Percentiles rank a stretch among this genome's conserved stretches.
Conservation (phyloP, 352 stramenopile genomes). For the Globisporangium parvum region DNA sequence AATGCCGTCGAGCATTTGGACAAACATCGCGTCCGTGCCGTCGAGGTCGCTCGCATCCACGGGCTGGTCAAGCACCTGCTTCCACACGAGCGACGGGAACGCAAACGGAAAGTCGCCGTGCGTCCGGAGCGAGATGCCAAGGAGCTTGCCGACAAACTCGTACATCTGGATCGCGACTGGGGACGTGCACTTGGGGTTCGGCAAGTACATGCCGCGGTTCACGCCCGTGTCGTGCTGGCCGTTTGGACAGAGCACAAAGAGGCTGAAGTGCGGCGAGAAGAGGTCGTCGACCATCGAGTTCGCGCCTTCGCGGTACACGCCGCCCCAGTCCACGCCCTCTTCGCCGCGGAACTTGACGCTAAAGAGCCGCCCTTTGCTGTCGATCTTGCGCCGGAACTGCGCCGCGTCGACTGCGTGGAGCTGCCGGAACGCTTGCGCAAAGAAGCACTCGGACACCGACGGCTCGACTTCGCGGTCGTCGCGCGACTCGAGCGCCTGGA, state of each 20-base stretch:
- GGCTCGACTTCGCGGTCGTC: conserved; percentile 84
- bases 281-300: conserved; percentile 89
- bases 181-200: conserved; percentile 85
- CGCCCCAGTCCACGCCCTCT: conserved; percentile 86
- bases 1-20: conserved; percentile 88
- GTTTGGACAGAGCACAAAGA: conserved; percentile 85
- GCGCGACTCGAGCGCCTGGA: conserved; percentile 82
- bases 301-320: conserved; percentile 83
- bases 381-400: conserved; percentile 84
- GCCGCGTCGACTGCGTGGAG: conserved; percentile 80
- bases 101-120: conserved; percentile 91
- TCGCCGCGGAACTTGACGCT: conserved; percentile 88
- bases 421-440: conserved; percentile 91
- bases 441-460: conserved; percentile 90
- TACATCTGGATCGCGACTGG: conserved; percentile 90
- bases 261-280: conserved; percentile 77
- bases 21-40: conserved; percentile 84
- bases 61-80: conserved; percentile 81
- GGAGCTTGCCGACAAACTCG: conserved; percentile 91
- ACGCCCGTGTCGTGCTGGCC: conserved; percentile 82
- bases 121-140: conserved; percentile 92
- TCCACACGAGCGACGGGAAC: conserved; percentile 92
- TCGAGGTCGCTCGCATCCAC: conserved; percentile 82
- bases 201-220: conserved; percentile 85
- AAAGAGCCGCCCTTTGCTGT: conserved; percentile 85